Base-by-base conservation (phyloP, 768 basidiomycete genomes). In the Neoboletus subvelutipes region DNA sequence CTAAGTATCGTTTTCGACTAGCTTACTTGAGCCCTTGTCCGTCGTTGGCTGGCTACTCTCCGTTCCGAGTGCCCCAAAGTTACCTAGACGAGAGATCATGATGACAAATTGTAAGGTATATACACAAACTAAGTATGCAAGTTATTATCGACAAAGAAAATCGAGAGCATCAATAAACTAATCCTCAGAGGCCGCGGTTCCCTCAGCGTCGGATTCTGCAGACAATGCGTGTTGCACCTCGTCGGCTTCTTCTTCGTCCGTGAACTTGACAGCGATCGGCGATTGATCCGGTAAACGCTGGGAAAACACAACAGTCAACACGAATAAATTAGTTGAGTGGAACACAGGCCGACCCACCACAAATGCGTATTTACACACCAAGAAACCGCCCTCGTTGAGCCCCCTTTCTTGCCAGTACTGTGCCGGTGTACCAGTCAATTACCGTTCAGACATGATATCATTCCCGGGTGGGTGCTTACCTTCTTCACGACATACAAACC, bases 341-440 rank as follows among this genome's bases (percentile, higher is more conserved):
- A 29, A 22, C 17, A 9, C 28, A 2, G 31, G 45, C 12, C 37
- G 2, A 65, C 78, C 56, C 51, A 92, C 91, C 75, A 88, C 85
- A 69, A 97, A 90, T 0, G 86, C 84, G 65, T 82, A 94, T 69
- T 92, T 90, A 76, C 94, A 96, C 26, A 97, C 92, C 36, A 85
- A 75, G 67, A 81, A 87, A 1, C 90, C 89, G 39, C 83, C 77
- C 0, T 78, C 69, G 62, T 88, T 87, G 41, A 87, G 67, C 0
- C 94, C 93, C 57, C 75, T 76, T 60, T 87, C 90, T 70, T 80
- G 80, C 90, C 89, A 92, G 5, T 84, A 86, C 85, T 90, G 60
- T 8, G 36, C 8, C 10, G 18, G 52, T 24, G 4, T 11, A 18
- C 33, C 50, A 15, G 45, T 42, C 20, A 29, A 39, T n/a, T 15